Base-by-base conservation (phyloP, 1,284 basidiomycete genomes). In the Pseudozyma thailandica region DNA sequence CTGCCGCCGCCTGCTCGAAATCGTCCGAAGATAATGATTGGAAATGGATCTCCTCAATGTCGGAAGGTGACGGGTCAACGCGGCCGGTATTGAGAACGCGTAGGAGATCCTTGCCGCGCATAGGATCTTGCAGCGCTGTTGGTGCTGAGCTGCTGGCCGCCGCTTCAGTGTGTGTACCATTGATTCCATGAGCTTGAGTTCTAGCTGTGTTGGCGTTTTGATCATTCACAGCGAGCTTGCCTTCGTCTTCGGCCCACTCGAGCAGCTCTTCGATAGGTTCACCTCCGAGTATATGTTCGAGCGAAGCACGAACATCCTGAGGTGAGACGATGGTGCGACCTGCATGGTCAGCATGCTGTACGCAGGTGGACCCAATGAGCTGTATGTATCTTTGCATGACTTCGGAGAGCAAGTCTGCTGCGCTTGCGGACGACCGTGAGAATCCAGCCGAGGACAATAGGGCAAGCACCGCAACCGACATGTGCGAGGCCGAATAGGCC, bases 381-480 rank as follows among this genome's bases (percentile, higher is more conserved):
- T 70, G 60, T 1, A 79, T 59, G 37, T 73, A 79, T 6, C 75
- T 53, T 39, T 79, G 75, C 53, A 76, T 61, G 4, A 79, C 44
- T 38, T 79, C 75, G 13, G 74, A 50, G 26, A 78, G 53, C 9
- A 79, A 43, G 9, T 64, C 50, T 21, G 58, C 62, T 12, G 75
- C 74, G 35, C 64, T 52, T 13, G 60, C 52, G 18, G 72, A 76
- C 6, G 66, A 66, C 16, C 72, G 50, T 5, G 72, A 57, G 63
- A 78, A 78, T 20, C 75, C 77, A 21, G 65, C 54, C 0, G 69
- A 63, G 3, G 68, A 70, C 6, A 79, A 48, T 0, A 72, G 64
- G 16, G 69, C 43, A 12, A 64, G 52, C 3, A 65, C 56, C 4
- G 68, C 56, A 4, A 64, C 49, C 6, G 62, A 64, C 45, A 75